Percentiles rank a stretch among this genome's conserved stretches.
Evolutionary conservation across 2,329 filamentous ascomycete species (phyloP).

Genomic region (Cladosporium oxysporum): DNA sequence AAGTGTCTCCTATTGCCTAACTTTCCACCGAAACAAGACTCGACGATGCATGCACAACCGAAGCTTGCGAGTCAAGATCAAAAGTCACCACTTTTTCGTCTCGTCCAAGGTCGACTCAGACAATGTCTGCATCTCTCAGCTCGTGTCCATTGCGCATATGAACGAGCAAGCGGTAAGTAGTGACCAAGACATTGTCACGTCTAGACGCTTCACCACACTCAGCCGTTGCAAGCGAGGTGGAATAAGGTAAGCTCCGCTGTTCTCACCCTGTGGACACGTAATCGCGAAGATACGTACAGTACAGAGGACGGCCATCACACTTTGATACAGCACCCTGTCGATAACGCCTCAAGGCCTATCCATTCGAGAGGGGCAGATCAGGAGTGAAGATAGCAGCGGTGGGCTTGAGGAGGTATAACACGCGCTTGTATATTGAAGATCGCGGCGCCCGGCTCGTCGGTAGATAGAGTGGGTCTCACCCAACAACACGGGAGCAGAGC

Average conservation of each 20-base stretch:
- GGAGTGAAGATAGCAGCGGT: conserved; percentile 4
- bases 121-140: background rate
- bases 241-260: background rate
- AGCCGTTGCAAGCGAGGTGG: background rate
- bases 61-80: background rate
- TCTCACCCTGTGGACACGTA: background rate
- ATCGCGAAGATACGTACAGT: background rate
- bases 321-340: background rate
- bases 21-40: background rate
- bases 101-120: background rate
- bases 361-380: background rate
- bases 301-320: background rate
- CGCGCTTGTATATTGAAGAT: conserved; percentile 2
- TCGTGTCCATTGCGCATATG: background rate
- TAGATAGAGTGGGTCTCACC: conserved; percentile 4
- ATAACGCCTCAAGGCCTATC: background rate
- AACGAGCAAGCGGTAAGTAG: background rate
- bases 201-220: background rate
- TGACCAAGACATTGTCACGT: background rate
- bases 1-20: background rate
- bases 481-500: conserved; percentile 13
- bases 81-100: background rate
- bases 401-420: background rate
- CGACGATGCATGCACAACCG: background rate
- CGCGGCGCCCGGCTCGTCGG: conserved; percentile 9